These are phyloP conservation scores for Boletus reticuloceps DNA, from an alignment of 768 basidiomycete genomes.

Conservation along the genomic window DNA sequence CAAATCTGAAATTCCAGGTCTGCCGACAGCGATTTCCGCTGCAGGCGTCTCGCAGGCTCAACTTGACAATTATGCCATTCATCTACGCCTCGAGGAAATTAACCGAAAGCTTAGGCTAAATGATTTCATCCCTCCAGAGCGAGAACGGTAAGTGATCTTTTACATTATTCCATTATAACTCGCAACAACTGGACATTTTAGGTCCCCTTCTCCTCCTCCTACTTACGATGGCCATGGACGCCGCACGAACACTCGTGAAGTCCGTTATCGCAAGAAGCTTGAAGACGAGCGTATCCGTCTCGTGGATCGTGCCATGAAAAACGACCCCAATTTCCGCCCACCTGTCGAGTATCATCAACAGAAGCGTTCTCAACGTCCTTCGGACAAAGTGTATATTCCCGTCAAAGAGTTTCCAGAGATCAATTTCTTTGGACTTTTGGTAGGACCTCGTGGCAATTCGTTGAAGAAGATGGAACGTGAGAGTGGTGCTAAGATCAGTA, in stretches of 20 bases:
- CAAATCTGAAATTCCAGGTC: constrained; percentile 84
- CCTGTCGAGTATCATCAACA: constrained; percentile 96
- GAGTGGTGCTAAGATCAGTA: constrained; percentile 97
- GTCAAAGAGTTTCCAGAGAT: constrained; percentile 99
- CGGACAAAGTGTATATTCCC: constrained; percentile 98
- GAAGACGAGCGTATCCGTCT: constrained; percentile 91
- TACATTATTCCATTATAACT: neutral
- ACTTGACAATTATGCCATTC: constrained; percentile 97
- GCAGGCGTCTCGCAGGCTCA: constrained; percentile 94
- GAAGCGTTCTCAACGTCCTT: constrained; percentile 89
- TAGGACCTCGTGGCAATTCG: constrained; percentile 98
- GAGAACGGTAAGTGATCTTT: constrained; percentile 62
- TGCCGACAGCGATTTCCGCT: constrained; percentile 92
- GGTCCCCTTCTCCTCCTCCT: constrained; percentile 95
- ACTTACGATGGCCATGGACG: constrained; percentile 98
- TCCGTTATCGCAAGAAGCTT: constrained; percentile 94
- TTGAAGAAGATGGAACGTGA: constrained; percentile 99
- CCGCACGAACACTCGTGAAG: constrained; percentile 96
- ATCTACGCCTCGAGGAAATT: constrained; percentile 95
- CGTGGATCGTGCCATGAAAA: constrained; percentile 95
- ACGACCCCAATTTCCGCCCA: constrained; percentile 96
- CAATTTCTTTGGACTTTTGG: constrained; percentile 98
- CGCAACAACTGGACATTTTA: constrained; percentile 32
- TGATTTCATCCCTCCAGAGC: constrained; percentile 93
- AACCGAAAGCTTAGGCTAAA: constrained; percentile 92